Evolutionary conservation across 2,329 filamentous ascomycete species (phyloP), one percentile per base, ranked within the genome.

Genomic region (Venturia nashicola): DNA sequence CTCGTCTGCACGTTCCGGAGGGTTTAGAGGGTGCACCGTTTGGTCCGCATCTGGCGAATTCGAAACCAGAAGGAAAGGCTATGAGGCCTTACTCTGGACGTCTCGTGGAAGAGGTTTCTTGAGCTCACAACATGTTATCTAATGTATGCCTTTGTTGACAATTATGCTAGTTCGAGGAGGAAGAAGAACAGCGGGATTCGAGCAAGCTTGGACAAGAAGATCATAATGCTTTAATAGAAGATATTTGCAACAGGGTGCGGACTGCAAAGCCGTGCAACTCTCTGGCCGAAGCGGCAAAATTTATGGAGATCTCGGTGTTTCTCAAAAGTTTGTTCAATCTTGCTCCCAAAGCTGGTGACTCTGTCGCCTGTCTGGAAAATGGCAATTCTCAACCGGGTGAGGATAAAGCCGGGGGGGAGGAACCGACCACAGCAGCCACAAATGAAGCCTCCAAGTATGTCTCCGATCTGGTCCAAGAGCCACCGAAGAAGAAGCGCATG

Each of bases 1-100:
- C 79, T 66, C 76, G 78, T 3, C 75, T 92, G 8, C 84, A 80
- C 32, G 83, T 91, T 12, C 86, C 89, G 0, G 80, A 82, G 5
- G 87, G 90, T 70, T 86, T 90, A 78, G 71, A 91, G 36, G 79
- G 51, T 39, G 42, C 59, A 9, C 39, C 36, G 18, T 60, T 60
- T 23, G 59, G 4, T 27, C 39, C 36, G 5, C n/a, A 20, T 43
- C 42, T 60, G 59, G 34, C 40, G 5, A 44, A 43, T 11, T 42
- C 59, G 16, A 62, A 34, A 27, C 46, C 14, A 48, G 44, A 20
- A 6, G 44, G 12, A 3, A 57, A 57, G 51, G 7, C 14, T 36
- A 1, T 12, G 8, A 57, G 14, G 32, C 32, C 32, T n/a, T 57
- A 57, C 16, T 16, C 51, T 18, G 32, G 51, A 20, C 27, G 16